Base-by-base conservation (phyloP, 257 asterid genomes). In the Fraxinus cuspidata region DNA sequence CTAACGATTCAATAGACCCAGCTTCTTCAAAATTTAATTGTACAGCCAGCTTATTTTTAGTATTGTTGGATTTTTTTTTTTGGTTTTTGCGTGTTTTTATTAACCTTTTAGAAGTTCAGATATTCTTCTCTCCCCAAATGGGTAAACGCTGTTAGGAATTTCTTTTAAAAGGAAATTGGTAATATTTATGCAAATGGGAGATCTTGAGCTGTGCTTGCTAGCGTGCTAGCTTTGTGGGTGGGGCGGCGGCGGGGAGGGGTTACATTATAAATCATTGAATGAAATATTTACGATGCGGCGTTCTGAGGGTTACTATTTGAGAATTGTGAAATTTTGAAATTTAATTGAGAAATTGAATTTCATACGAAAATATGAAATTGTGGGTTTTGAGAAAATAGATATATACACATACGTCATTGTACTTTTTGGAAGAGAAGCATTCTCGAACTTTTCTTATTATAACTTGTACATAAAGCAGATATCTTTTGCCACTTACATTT, bases 1-100 rank as follows among this genome's bases (percentile, higher is more conserved):
- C 56, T 89, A 87, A 87, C 71, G 91, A 88, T 86, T 82, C 97
- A 9, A 78, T 80, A 0, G 94, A 91, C 25, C 93, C 96, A 16
- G 91, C 87, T 82, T 91, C 98, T 69, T 91, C 97, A 0, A 78
- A 78, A 53, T 89, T 88, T 74, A 81, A 18, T 27, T 81, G 80
- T 67, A 81, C 90, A 76, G 82, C 91, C 67, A 27, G 13, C 23
- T 0, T 3, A 38, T 21, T 28, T 49, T 28, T 51, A 19, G 7
- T 23, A 6, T 56, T 53, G 12, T 38, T 32, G 8, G n/a, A n/a
- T n/a, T n/a, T n/a, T n/a, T n/a, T 0, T 70, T 13, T 32, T 28
- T 51, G 2, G 1, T 25, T 31, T 10, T 7, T 28, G 29, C 29
- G 1, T 28, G 29, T 19, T 5, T 9, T 16, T 16, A 44, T 51